Evolutionary conservation across 2,329 filamentous ascomycete species (phyloP), one percentile per base, ranked within the genome.

Genomic region (Periconia sp.): DNA sequence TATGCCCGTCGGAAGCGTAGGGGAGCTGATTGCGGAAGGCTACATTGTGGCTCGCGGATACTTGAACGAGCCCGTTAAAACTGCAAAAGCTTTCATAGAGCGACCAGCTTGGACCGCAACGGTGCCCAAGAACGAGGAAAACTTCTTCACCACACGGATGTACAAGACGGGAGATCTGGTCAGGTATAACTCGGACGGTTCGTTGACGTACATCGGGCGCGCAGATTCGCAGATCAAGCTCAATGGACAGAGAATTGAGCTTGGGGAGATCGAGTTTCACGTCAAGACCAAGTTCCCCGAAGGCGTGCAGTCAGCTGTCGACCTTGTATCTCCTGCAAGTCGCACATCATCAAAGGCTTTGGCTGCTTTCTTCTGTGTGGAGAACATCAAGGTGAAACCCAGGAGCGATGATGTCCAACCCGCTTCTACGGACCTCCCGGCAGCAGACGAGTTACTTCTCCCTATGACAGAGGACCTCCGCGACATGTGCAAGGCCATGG

Each of bases 221-320:
- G 70, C 60, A 59, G 69, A 57, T 59, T 69, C 55, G 44, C 70
- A 64, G 55, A 62, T 61, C 59, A 70, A 59, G 56, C 61, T 60
- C 35, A 62, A 56, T 55, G 70, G 70, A 30, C 61, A 57, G 41
- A 45, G 57, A 46, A 59, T 55, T n/a, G 55, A 56, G 47, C 46
- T 71, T 48, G 51, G 46, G 40, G 71, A 63, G 59, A 66, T 70
- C 23, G 70, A 58, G 58, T 63, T 62, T 53, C 65, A 74, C 20
- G 66, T 74, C 14, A 69, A 69, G 20, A 65, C 58, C 49, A 71
- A 69, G 41, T 66, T 70, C 19, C 63, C 69, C 1, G 68, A 68
- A 17, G 60, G 59, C 18, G 56, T 69, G 2, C 66, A 71, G 33
- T 69, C 68, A 17, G 68, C 68, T 8, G 69, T 72, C 3, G 69